Evolutionary conservation across 257 asterid genomes (phyloP).

Genomic region (Lycium ferocissimum): DNA sequence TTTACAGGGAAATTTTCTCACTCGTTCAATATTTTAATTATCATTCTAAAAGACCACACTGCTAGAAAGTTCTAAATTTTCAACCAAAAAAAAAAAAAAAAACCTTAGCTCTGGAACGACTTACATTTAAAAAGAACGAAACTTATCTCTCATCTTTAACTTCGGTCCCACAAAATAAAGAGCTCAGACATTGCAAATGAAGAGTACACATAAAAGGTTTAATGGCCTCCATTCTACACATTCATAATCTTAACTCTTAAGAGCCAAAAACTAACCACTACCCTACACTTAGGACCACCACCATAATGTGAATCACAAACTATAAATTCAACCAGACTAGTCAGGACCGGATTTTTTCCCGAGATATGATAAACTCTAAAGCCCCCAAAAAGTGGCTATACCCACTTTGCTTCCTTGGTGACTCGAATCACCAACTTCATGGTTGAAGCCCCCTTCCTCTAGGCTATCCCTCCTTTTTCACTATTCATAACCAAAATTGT

Average conservation of each 20-base stretch:
- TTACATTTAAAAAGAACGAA: neutral
- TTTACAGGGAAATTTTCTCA: neutral
- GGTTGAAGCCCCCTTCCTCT: slow-evolving; percentile 1
- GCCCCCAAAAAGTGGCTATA: neutral
- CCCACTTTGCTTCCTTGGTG: slow-evolving; percentile 22
- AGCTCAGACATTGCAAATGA: neutral
- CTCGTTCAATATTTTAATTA: neutral
- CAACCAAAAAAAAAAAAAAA: neutral
- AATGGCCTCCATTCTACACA: slow-evolving; percentile 20
- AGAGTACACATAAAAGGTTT: neutral
- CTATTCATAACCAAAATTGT: slow-evolving; percentile 14
- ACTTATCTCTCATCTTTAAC: neutral
- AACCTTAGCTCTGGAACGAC: neutral
- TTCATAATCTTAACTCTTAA: neutral
- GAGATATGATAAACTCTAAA: slow-evolving; percentile 5
- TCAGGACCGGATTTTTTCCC: neutral
- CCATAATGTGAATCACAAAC: slow-evolving; percentile 14
- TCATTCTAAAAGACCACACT: neutral
- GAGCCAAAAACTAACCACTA: neutral
- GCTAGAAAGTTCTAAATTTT: neutral
- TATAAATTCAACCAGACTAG: neutral
- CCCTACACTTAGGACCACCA: neutral
- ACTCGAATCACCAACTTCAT: neutral
- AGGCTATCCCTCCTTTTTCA: neutral
- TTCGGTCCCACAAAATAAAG: neutral